Percentiles rank a stretch among this genome's conserved stretches.
Evolutionary conservation across 345 rosid species (phyloP).

Genomic region (Linum usitatissimum): DNA sequence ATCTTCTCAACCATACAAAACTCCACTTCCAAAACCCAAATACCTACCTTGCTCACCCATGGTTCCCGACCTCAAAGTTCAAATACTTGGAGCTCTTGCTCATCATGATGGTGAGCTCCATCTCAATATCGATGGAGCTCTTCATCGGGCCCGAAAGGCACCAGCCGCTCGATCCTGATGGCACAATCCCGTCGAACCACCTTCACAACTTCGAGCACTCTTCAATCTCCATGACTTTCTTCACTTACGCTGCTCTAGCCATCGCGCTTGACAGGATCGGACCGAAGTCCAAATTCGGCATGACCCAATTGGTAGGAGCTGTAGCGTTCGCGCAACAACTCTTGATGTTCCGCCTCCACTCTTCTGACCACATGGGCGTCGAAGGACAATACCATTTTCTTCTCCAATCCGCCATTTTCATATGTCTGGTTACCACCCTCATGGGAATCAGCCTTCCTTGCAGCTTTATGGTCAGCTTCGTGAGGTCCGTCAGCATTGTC

Average conservation of each 20-base stretch:
- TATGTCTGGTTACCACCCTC: constrained; percentile 52
- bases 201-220: constrained; percentile 87
- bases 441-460: constrained; percentile 46
- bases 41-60: constrained; percentile 40
- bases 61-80: constrained; percentile 48
- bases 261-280: constrained; percentile 36
- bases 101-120: constrained; percentile 45
- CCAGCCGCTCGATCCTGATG: constrained; percentile 67
- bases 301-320: constrained; percentile 45
- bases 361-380: constrained; percentile 68
- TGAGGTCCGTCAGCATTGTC: constrained; percentile 48
- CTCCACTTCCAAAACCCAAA: constrained; percentile 40
- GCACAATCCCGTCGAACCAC: constrained; percentile 77
- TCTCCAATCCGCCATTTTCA: constrained; percentile 39
- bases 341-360: constrained; percentile 68
- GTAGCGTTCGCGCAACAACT: constrained; percentile 62
- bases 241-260: constrained; percentile 49
- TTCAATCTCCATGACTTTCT: constrained; percentile 52
- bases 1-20: constrained; percentile 60
- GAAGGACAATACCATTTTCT: constrained; percentile 83
- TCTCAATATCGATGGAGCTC: constrained; percentile 70
- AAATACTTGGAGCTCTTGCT: constrained; percentile 50
- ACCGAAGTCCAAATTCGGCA: constrained; percentile 22
- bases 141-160: constrained; percentile 61
- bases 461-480: constrained; percentile 61